phyloP scores from a whole-genome alignment of 2,329 filamentous ascomycete genomes.

The Rhynchosporium graminicola region DNA sequence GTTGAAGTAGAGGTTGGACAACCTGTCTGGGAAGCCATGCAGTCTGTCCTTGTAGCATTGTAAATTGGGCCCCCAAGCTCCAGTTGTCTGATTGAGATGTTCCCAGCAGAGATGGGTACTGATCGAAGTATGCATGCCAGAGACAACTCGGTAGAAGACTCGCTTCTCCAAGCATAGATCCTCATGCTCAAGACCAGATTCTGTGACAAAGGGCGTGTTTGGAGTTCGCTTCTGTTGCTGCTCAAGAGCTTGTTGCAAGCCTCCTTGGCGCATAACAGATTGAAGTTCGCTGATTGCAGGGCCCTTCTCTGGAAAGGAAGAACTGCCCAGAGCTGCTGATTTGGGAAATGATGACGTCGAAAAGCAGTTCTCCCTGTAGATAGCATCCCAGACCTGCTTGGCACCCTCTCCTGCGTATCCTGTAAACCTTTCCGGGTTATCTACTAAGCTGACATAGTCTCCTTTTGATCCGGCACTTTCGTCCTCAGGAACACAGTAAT shows the following conservation, averaged over 20 bases:
- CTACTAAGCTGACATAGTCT: constrained; percentile 91
- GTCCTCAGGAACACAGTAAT: constrained; percentile 96
- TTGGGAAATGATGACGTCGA: constrained; percentile 64
- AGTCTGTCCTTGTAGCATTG: constrained; percentile 87
- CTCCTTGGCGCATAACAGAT: constrained; percentile 59
- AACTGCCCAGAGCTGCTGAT: constrained; percentile 56
- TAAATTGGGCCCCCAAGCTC: constrained; percentile 88
- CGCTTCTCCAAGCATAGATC: constrained; percentile 97
- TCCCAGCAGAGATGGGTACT: constrained; percentile 96
- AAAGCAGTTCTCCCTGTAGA: constrained; percentile 98
- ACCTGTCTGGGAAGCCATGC: constrained; percentile 81
- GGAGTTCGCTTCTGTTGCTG: constrained; percentile 56
- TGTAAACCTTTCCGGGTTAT: constrained; percentile 94
- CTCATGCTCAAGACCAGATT: constrained; percentile 71
- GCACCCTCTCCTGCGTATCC: constrained; percentile 86
- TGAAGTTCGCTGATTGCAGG: constrained; percentile 62
- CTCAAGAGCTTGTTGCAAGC: constrained; percentile 62
- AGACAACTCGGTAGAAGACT: constrained; percentile 95
- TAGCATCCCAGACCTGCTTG: constrained; percentile 91
- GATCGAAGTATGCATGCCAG: constrained; percentile 97
- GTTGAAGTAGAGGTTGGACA: constrained; percentile 99
- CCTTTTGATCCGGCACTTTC: constrained; percentile 84
- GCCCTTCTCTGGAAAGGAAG: constrained; percentile 33
- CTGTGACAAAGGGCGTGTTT: constrained; percentile 60
- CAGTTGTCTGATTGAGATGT: constrained; percentile 92